phyloP scores from a whole-genome alignment of 495 filamentous ascomycete genomes.

The Aspergillus homomorphus region DNA sequence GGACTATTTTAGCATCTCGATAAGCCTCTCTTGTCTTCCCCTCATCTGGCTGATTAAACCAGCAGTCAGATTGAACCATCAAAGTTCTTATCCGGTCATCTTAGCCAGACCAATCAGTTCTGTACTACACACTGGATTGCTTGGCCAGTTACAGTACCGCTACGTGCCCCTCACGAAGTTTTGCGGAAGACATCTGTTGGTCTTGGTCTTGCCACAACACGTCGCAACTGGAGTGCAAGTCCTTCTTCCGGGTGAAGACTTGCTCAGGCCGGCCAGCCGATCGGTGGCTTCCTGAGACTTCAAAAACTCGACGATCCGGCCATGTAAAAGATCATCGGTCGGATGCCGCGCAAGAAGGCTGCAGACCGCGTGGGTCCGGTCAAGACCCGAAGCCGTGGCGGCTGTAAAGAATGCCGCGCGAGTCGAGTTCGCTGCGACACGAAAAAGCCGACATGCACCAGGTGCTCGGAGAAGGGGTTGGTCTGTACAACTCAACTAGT shows the following conservation, averaged over 20 bases:
- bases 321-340: conserved; percentile 28
- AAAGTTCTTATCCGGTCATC: not conserved
- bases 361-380: conserved; percentile 41
- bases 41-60: not conserved
- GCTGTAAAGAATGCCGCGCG: conserved; percentile 43
- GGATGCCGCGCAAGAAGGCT: conserved; percentile 46
- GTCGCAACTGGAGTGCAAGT: not conserved
- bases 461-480: conserved; percentile 37
- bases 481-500: conserved; percentile 39
- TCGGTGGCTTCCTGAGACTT: not conserved
- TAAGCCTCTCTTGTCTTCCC: not conserved
- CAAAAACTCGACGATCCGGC: not conserved
- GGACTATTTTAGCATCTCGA: not conserved
- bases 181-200: not conserved
- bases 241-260: not conserved
- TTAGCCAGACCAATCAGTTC: not conserved
- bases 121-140: not conserved
- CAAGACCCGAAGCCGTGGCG: conserved; percentile 45
- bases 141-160: not conserved
- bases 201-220: not conserved
- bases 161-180: not conserved
- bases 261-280: not conserved
- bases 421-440: conserved; percentile 46
- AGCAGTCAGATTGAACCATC: not conserved
- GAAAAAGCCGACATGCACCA: conserved; percentile 40